Evolutionary conservation across 164 flowering plant genomes (phyloP), one percentile per base, ranked within the genome.

Genomic region (Stephania yunnanensis): DNA sequence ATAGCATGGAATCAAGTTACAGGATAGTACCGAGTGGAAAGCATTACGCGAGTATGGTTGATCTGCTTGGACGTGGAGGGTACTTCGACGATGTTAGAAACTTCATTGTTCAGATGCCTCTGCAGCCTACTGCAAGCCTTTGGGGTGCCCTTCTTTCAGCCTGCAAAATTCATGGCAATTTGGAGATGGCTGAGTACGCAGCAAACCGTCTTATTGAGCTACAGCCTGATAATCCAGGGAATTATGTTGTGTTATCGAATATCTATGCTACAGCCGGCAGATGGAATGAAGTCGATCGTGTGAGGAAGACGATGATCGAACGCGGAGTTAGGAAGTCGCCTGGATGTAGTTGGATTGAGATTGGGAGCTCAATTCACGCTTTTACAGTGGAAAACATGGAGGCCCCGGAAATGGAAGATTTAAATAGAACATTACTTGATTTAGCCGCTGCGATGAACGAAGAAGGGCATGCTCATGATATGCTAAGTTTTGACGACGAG

Each of bases 141-240:
- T 83, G 83, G 81, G 85, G 83, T 58, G 83, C 85, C 52, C 80
- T 83, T 46, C 76, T 83, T 68, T 66, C 78, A 10, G 78, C 85
- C 48, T 73, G 83, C 69, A 80, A 68, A 69, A 71, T 68, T 17
- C 80, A 76, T 22, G 64, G 70, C 48, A 76, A 83, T 78, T 78
- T 78, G 63, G 83, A 80, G 65, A 80, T 83, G 85, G 83, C 81
- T 0, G 81, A 78, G 78, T 75, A 70, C 73, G 80, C 81, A 48
- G 78, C 77, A 13, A 55, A 31, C 58, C 50, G 69, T 31, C 80
- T 80, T 50, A 71, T 80, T 53, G 82, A 80, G 63, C 70, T 82
- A 73, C 80, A 80, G 76, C 84, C 84, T 31, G 74, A 82, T 52
- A 80, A 80, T 46, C 76, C 80, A 36, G 78, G 70, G 71, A 82